These are phyloP conservation scores for Phialophora tarda DNA, from an alignment of 2,329 filamentous ascomycete genomes.

Conservation along the genomic window DNA sequence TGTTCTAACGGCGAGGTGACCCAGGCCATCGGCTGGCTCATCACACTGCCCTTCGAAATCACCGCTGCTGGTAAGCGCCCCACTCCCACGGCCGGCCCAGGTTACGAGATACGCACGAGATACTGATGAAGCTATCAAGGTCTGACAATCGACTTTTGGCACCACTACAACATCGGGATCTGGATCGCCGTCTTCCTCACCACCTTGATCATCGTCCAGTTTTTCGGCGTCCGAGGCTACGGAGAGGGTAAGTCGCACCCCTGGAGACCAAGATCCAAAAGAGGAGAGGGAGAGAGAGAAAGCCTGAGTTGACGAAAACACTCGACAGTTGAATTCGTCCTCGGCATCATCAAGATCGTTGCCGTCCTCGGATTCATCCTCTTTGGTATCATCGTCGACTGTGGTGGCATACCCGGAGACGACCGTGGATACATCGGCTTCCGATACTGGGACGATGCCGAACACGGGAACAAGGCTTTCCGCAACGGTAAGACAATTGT, in stretches of 20 bases:
- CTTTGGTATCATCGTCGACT: conserved; percentile 83
- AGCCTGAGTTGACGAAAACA: background rate
- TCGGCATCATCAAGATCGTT: conserved; percentile 82
- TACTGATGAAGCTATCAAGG: background rate
- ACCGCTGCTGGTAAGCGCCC: conserved; percentile 73
- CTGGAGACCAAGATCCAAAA: background rate
- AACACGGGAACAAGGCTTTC: conserved; percentile 57
- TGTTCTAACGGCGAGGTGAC: background rate
- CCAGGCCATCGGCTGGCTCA: conserved; percentile 78
- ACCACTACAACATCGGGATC: conserved; percentile 61
- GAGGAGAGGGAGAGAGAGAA: background rate
- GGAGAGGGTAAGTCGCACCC: conserved; percentile 61
- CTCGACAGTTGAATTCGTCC: conserved; percentile 74
- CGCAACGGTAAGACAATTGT: conserved; percentile 62
- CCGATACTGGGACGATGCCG: conserved; percentile 66
- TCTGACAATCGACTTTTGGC: conserved; percentile 33
- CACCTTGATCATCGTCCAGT: conserved; percentile 77
- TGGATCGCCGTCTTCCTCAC: conserved; percentile 84
- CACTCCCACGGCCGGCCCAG: conserved; percentile 73
- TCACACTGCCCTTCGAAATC: conserved; percentile 81
- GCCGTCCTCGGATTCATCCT: conserved; percentile 90
- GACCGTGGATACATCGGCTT: conserved; percentile 76
- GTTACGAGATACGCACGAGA: conserved; percentile 44
- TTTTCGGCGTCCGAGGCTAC: conserved; percentile 87
- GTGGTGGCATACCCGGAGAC: conserved; percentile 72